Percentiles rank a stretch among this genome's conserved stretches.
These are phyloP conservation scores for Daedaleopsis nitida DNA, from an alignment of 768 basidiomycete genomes.

Conservation along the genomic window DNA sequence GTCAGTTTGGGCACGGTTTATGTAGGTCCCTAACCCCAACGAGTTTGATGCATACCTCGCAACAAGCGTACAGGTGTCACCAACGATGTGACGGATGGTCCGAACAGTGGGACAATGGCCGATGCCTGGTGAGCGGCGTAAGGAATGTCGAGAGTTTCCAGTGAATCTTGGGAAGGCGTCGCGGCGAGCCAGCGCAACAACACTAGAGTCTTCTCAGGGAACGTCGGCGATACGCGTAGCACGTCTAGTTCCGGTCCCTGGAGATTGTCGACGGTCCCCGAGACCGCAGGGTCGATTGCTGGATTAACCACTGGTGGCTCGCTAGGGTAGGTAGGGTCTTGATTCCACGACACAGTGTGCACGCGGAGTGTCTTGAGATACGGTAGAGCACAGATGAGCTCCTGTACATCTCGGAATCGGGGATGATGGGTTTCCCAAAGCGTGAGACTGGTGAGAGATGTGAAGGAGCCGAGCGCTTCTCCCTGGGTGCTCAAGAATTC, in stretches of 20 bases:
- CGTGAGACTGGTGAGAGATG: constrained; percentile 5
- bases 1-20: too few relatives aligned
- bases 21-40: background rate
- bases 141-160: constrained; percentile 4
- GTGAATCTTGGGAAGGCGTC: constrained; percentile 2
- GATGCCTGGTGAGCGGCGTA: constrained; percentile 3
- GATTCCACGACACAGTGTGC: constrained; percentile 11
- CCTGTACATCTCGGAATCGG: constrained; percentile 9
- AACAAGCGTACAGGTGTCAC: constrained; percentile 3
- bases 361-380: constrained; percentile 4
- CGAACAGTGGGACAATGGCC: constrained; percentile 2
- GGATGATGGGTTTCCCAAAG: constrained; percentile 8
- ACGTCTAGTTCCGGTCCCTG: background rate
- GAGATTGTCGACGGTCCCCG: background rate
- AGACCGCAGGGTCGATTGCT: background rate
- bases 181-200: constrained; percentile 9
- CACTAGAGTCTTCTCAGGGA: constrained; percentile 5
- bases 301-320: too few relatives aligned
- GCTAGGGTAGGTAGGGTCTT: background rate
- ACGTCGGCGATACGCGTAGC: constrained; percentile 8
- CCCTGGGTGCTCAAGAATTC: constrained; percentile 2
- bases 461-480: background rate
- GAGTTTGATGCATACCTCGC: background rate
- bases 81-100: constrained; percentile 1
- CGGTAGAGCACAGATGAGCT: constrained; percentile 9